phyloP scores from a whole-genome alignment of 163 green algal genomes.

The Chlorella variabilis region DNA sequence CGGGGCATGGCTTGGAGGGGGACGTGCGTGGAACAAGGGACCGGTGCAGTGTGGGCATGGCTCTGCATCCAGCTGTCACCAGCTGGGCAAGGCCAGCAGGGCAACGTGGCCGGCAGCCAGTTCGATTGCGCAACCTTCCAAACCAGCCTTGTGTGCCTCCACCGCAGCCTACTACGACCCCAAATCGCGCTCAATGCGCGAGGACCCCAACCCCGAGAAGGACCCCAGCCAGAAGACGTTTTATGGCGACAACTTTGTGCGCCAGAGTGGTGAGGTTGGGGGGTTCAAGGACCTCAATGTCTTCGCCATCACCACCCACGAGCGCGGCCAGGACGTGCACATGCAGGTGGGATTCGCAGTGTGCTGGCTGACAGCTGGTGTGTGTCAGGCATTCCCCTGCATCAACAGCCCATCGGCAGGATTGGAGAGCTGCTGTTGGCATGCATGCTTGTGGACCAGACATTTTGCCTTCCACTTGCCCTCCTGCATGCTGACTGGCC shows the following conservation, averaged over 20 bases:
- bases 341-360: slow-evolving; percentile 63
- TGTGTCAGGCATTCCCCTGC: too few species aligned
- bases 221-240: slow-evolving; percentile 90
- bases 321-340: slow-evolving; percentile 90
- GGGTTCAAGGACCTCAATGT: slow-evolving; percentile 88
- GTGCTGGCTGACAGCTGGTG: background rate
- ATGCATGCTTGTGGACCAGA: background rate
- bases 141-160: too few species aligned
- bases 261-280: slow-evolving; percentile 72
- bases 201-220: slow-evolving; percentile 94
- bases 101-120: too few species aligned
- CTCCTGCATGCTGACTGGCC: background rate
- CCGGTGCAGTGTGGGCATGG: background rate
- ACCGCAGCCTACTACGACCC: slow-evolving; percentile 97
- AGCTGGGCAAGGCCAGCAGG: too few species aligned
- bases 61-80: background rate
- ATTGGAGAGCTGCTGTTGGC: background rate
- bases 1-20: background rate
- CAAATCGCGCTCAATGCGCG: slow-evolving; percentile 98
- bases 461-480: background rate
- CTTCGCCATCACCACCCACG: slow-evolving; percentile 85
- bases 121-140: too few species aligned
- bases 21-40: background rate
- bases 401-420: background rate
- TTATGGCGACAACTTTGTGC: slow-evolving; percentile 91